These are phyloP conservation scores for Lanmaoa pseudosensibilis DNA, from an alignment of 768 basidiomycete species.

Conservation along the genomic window DNA sequence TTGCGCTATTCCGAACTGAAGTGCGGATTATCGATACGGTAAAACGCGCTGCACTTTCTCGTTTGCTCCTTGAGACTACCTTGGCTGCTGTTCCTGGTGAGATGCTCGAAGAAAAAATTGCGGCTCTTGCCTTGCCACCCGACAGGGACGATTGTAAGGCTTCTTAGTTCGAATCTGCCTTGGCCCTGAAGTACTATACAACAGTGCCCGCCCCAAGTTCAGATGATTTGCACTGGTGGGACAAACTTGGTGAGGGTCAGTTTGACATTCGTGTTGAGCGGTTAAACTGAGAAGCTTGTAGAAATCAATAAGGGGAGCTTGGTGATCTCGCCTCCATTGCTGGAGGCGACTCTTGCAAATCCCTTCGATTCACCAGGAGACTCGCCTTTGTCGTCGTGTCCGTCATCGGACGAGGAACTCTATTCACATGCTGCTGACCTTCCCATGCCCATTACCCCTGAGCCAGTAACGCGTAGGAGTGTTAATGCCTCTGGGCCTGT, in stretches of 20 bases:
- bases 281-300: slow-evolving; percentile 1
- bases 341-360: slow-evolving; percentile 48
- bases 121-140: slow-evolving; percentile 50
- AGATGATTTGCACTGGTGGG: slow-evolving; percentile 79
- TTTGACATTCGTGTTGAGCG: not conserved
- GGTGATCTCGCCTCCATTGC: slow-evolving; percentile 40
- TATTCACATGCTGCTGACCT: slow-evolving; percentile 72
- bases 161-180: not conserved
- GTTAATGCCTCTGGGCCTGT: slow-evolving; percentile 2
- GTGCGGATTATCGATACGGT: slow-evolving; percentile 76
- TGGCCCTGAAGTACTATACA: slow-evolving; percentile 6
- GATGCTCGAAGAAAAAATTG: slow-evolving; percentile 69
- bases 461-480: slow-evolving; percentile 17
- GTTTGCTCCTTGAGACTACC: slow-evolving; percentile 64
- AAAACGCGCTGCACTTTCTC: slow-evolving; percentile 71
- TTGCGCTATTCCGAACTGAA: slow-evolving; percentile 75
- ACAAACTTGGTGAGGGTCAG: slow-evolving; percentile 53
- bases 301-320: slow-evolving; percentile 20
- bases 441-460: slow-evolving; percentile 61
- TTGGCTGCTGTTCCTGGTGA: slow-evolving; percentile 63
- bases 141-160: slow-evolving; percentile 37
- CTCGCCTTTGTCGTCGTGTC: slow-evolving; percentile 70
- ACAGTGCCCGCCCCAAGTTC: slow-evolving; percentile 86
- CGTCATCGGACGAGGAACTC: slow-evolving; percentile 83
- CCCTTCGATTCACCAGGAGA: slow-evolving; percentile 73